A percentile compares a stretch with the other conserved stretches of the same genome.
phyloP scores from a whole-genome alignment of 768 basidiomycete species.

The Hericium alpestre region DNA sequence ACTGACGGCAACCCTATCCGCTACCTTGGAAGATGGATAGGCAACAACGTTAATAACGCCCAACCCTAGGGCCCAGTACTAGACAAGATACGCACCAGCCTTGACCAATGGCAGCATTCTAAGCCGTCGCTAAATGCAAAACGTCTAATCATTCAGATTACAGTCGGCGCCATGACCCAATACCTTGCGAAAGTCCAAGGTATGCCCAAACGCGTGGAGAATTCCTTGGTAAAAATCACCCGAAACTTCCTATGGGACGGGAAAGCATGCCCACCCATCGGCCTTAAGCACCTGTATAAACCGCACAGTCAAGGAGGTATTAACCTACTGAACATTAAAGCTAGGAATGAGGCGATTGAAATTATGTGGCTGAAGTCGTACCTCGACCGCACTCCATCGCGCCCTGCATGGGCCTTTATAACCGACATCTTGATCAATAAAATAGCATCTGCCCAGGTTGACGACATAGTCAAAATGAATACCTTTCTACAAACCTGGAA shows the following conservation, averaged over 20 bases:
- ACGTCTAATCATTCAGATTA: slow-evolving; percentile 15
- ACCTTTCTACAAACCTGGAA: slow-evolving; percentile 9
- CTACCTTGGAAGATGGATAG: not conserved
- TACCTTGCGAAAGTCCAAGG: slow-evolving; percentile 19
- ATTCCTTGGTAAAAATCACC: not conserved
- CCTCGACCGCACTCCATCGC: not conserved
- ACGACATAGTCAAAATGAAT: not conserved
- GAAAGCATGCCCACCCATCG: not conserved
- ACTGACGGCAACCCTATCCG: not conserved
- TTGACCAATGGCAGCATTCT: not conserved
- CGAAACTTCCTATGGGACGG: slow-evolving; percentile 14
- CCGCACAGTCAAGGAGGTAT: slow-evolving; percentile 4
- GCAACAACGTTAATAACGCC: not conserved
- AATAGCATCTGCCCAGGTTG: not conserved
- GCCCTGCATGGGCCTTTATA: slow-evolving; percentile 10
- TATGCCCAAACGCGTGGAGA: slow-evolving; percentile 14
- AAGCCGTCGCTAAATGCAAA: slow-evolving; percentile 10
- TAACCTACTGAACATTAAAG: slow-evolving; percentile 4
- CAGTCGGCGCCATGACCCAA: slow-evolving; percentile 18
- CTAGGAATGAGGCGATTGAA: slow-evolving; percentile 8
- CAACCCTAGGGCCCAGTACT: slow-evolving; percentile 5
- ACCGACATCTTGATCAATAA: not conserved
- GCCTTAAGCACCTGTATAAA: not conserved
- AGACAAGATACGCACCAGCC: not conserved
- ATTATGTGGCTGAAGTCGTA: slow-evolving; percentile 8